A percentile compares a stretch with the other conserved stretches of the same genome.
Conservation (phyloP, 2,329 filamentous ascomycete species). For the Trichoderma pleuroti region DNA sequence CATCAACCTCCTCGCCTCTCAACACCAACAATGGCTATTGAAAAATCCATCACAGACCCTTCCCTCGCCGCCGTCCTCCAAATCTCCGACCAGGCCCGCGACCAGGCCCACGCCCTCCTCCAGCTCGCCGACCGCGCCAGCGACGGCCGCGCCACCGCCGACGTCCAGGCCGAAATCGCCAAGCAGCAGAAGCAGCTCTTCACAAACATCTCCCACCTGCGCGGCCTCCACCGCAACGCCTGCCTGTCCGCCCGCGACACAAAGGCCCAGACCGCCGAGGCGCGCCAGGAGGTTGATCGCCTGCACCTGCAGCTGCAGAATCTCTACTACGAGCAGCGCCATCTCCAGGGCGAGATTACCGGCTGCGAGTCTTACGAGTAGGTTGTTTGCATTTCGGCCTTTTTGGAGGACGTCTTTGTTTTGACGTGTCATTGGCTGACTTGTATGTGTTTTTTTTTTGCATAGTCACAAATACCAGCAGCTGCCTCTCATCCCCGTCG, state of each 20-base stretch:
- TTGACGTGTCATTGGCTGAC: slow-evolving; percentile 52
- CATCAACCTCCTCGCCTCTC: neutral
- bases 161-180: slow-evolving; percentile 58
- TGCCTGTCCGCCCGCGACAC: slow-evolving; percentile 79
- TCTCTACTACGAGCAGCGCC: slow-evolving; percentile 90
- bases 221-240: slow-evolving; percentile 78
- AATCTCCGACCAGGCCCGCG: slow-evolving; percentile 68
- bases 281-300: slow-evolving; percentile 84
- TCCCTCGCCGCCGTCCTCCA: slow-evolving; percentile 65
- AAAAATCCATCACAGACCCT: slow-evolving; percentile 40
- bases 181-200: slow-evolving; percentile 77
- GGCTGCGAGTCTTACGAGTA: slow-evolving; percentile 91
- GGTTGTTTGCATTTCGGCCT: too few species aligned
- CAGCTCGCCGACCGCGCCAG: slow-evolving; percentile 48
- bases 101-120: slow-evolving; percentile 66
- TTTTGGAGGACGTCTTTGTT: too few species aligned
- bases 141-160: slow-evolving; percentile 41
- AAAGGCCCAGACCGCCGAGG: slow-evolving; percentile 81
- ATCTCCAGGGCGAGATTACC: slow-evolving; percentile 83
- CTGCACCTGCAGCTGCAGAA: slow-evolving; percentile 93
- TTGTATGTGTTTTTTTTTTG: neutral
- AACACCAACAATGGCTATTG: slow-evolving; percentile 34
- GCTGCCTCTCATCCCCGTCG: slow-evolving; percentile 76
- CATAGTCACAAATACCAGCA: slow-evolving; percentile 79
- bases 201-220: slow-evolving; percentile 74